phyloP scores from a whole-genome alignment of 2,329 filamentous ascomycete genomes.

The Fusarium sp. region DNA sequence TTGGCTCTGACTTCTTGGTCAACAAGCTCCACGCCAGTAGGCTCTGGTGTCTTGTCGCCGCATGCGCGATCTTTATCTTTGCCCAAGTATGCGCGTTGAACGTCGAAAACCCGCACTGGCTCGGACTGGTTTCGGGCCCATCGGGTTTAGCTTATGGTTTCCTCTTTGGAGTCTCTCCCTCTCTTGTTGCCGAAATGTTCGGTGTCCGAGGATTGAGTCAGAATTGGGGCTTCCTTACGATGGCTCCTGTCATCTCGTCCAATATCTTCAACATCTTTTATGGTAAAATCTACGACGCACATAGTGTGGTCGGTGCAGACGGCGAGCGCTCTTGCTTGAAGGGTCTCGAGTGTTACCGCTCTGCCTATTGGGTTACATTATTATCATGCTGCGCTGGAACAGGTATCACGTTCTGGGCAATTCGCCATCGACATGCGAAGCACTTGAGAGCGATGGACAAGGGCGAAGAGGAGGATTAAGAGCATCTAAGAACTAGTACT shows the following conservation, averaged over 20 bases:
- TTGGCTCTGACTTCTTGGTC: slow-evolving; percentile 91
- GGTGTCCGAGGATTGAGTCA: slow-evolving; percentile 89
- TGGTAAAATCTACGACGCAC: slow-evolving; percentile 83
- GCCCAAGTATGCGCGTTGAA: slow-evolving; percentile 82
- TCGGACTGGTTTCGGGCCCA: slow-evolving; percentile 82
- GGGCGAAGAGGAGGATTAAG: slow-evolving; percentile 55
- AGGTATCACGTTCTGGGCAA: slow-evolving; percentile 76
- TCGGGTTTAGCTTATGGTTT: slow-evolving; percentile 93
- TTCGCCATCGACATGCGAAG: slow-evolving; percentile 66
- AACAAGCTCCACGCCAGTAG: slow-evolving; percentile 84
- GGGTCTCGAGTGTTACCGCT: slow-evolving; percentile 82
- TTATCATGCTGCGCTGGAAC: slow-evolving; percentile 77
- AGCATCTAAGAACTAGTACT: not conserved
- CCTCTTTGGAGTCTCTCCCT: slow-evolving; percentile 93
- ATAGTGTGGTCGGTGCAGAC: slow-evolving; percentile 75
- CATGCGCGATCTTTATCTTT: slow-evolving; percentile 79
- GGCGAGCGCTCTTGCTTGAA: slow-evolving; percentile 81
- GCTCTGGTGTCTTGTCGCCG: slow-evolving; percentile 89
- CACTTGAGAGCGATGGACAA: slow-evolving; percentile 55
- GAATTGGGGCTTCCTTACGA: slow-evolving; percentile 96
- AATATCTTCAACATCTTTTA: slow-evolving; percentile 96
- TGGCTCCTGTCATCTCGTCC: slow-evolving; percentile 87
- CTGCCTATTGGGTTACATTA: slow-evolving; percentile 85
- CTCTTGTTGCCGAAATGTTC: slow-evolving; percentile 89
- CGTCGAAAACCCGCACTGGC: slow-evolving; percentile 80